Percentiles rank a stretch among this genome's conserved stretches.
Conservation (phyloP, 2,329 filamentous ascomycete genomes). For the Pyricularia grisea region DNA sequence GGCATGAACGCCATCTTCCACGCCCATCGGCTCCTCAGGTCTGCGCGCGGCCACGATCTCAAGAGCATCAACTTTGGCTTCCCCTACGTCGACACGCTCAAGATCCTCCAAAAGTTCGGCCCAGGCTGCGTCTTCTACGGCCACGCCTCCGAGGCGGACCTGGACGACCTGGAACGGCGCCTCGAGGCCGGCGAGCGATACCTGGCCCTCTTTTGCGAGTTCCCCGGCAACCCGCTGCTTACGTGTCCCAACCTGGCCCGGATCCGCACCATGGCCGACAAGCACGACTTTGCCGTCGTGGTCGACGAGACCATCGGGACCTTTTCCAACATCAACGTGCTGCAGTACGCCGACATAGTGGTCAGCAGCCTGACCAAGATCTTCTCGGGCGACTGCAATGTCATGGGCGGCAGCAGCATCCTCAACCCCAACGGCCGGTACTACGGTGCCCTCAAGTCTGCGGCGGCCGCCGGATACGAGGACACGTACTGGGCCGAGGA, state of each 20-base stretch:
- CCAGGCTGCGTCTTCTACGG: slow-evolving; percentile 86
- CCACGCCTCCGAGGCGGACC: slow-evolving; percentile 62
- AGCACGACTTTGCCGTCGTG: slow-evolving; percentile 81
- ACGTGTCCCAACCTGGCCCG: slow-evolving; percentile 74
- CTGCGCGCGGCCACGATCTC: slow-evolving; percentile 44
- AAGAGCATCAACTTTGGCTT: slow-evolving; percentile 94
- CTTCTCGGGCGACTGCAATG: slow-evolving; percentile 95
- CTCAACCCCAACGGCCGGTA: slow-evolving; percentile 58
- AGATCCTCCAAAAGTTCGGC: slow-evolving; percentile 90
- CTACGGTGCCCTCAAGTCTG: slow-evolving; percentile 58
- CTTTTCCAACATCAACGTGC: slow-evolving; percentile 89
- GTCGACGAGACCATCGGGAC: slow-evolving; percentile 96
- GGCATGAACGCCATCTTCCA: slow-evolving; percentile 97
- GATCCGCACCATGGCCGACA: slow-evolving; percentile 71
- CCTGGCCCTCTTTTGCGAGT: slow-evolving; percentile 85
- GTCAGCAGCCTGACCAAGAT: slow-evolving; percentile 95
- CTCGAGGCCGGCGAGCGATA: slow-evolving; percentile 66
- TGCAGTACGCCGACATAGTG: slow-evolving; percentile 82
- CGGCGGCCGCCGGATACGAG: slow-evolving; percentile 50
- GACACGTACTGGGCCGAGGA: slow-evolving; percentile 95
- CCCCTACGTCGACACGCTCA: slow-evolving; percentile 92
- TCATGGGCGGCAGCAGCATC: slow-evolving; percentile 80
- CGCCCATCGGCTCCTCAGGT: slow-evolving; percentile 65
- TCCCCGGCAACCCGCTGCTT: slow-evolving; percentile 85
- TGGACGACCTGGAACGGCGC: slow-evolving; percentile 72